Conservation (phyloP, 768 basidiomycete genomes). For the Gyrodon lividus region DNA sequence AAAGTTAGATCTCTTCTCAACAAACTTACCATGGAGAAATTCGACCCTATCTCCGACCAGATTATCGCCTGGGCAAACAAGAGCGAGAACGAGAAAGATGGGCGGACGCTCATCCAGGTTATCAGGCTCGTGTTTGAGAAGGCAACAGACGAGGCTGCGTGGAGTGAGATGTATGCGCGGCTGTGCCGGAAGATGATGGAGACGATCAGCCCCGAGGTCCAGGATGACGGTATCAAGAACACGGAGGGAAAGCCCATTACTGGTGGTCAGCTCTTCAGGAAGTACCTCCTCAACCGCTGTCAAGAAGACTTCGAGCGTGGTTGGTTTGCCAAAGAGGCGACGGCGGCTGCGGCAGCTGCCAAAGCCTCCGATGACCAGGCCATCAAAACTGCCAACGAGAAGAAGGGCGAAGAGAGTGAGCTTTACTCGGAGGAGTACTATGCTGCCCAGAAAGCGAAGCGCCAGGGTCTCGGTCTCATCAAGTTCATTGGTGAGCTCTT, state of each 20-base stretch:
- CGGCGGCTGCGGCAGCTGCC: constrained; percentile 80
- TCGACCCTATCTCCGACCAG: constrained; percentile 93
- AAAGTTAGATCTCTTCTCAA: constrained; percentile 92
- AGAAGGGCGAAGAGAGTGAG: constrained; percentile 57
- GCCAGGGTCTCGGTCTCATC: constrained; percentile 94
- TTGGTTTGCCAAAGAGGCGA: constrained; percentile 86
- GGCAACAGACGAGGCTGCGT: constrained; percentile 92
- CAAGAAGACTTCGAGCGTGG: constrained; percentile 98
- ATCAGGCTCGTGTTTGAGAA: constrained; percentile 97
- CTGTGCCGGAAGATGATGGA: constrained; percentile 97
- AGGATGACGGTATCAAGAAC: constrained; percentile 83
- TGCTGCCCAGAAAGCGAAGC: constrained; percentile 94
- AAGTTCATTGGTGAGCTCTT: constrained; percentile 98
- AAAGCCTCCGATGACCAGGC: constrained; percentile 88
- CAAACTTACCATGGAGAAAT: constrained; percentile 95
- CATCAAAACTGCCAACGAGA: constrained; percentile 64
- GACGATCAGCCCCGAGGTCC: constrained; percentile 81
- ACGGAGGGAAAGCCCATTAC: constrained; percentile 84
- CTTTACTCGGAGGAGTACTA: constrained; percentile 97
- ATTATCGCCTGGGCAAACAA: constrained; percentile 96
- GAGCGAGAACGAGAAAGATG: constrained; percentile 89
- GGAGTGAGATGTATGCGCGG: constrained; percentile 97
- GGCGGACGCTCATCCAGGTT: constrained; percentile 91
- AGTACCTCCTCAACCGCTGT: constrained; percentile 94
- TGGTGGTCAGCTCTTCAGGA: constrained; percentile 93